A percentile compares a stretch with the other conserved stretches of the same genome.
phyloP scores from a whole-genome alignment of 1,284 basidiomycete species.

The Volvariella surrecta region DNA sequence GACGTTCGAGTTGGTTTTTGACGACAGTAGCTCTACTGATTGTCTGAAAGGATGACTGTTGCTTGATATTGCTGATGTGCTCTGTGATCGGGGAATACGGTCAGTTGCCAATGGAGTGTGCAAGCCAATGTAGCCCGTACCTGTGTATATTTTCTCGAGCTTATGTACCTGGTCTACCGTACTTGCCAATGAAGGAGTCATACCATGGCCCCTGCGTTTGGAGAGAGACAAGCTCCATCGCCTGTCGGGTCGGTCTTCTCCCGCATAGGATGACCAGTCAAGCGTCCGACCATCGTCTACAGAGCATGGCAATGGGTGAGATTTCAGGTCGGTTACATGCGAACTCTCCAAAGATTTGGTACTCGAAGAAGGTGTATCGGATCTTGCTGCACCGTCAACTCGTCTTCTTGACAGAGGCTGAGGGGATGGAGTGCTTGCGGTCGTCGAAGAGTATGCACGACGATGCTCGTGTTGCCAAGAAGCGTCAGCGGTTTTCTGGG shows the following conservation, averaged over 20 bases:
- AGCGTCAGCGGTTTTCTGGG: constrained; percentile 15
- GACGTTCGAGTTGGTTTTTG: constrained; percentile 53
- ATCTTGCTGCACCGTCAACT: neutral
- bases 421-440: constrained; percentile 16
- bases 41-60: constrained; percentile 41
- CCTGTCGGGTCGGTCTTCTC: constrained; percentile 45
- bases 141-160: constrained; percentile 38
- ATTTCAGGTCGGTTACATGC: constrained; percentile 11
- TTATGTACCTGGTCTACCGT: constrained; percentile 29
- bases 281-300: constrained; percentile 57
- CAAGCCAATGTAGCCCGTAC: too few species aligned
- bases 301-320: constrained; percentile 49
- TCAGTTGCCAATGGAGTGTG: too few species aligned
- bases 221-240: constrained; percentile 52
- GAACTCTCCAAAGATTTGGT: constrained; percentile 60
- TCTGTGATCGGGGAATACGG: constrained; percentile 27
- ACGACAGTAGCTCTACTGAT: constrained; percentile 58
- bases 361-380: neutral
- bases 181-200: constrained; percentile 28
- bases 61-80: constrained; percentile 45
- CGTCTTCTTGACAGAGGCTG: neutral
- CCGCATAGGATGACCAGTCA: constrained; percentile 50
- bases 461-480: neutral
- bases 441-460: neutral
- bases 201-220: constrained; percentile 54